phyloP scores from a whole-genome alignment of 305 asterid genomes.

The Fraxinus sp. region DNA sequence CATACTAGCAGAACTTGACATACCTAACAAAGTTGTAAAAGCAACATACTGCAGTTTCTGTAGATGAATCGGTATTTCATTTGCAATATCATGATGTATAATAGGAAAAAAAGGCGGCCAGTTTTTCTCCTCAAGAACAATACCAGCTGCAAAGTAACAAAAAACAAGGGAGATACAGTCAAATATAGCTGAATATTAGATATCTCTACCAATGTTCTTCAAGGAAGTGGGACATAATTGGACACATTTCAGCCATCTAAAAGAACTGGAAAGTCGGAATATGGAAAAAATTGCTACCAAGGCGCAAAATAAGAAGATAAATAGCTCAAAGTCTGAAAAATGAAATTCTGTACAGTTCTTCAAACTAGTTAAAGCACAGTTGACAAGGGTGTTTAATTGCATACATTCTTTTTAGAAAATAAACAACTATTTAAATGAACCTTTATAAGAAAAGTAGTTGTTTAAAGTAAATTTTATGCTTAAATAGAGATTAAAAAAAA shows the following conservation, averaged over 20 bases:
- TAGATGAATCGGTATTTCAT: conserved; percentile 92
- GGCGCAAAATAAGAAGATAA: neutral
- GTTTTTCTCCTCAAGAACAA: conserved; percentile 85
- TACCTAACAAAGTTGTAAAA: conserved; percentile 84
- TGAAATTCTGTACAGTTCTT: neutral
- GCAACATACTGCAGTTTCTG: conserved; percentile 94
- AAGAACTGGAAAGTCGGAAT: neutral
- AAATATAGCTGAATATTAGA: neutral
- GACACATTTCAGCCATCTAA: neutral
- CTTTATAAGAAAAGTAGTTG: neutral
- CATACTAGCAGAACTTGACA: conserved; percentile 23
- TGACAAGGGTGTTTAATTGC: neutral
- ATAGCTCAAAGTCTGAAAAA: neutral
- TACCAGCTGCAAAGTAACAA: conserved; percentile 75
- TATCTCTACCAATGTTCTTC: neutral
- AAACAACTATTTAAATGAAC: neutral
- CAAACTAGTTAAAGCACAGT: neutral
- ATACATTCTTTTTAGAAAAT: neutral
- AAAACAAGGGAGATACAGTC: conserved; percentile 1
- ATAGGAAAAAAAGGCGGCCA: conserved; percentile 97
- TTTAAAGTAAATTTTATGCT: neutral
- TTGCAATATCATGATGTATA: conserved; percentile 88
- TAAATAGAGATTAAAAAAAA: neutral
- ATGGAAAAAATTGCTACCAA: neutral
- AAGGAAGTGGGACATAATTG: neutral